A percentile compares a stretch with the other conserved stretches of the same genome.
Evolutionary conservation across 768 basidiomycete species (phyloP).

Genomic region (Kwoniella mangroviensis): DNA sequence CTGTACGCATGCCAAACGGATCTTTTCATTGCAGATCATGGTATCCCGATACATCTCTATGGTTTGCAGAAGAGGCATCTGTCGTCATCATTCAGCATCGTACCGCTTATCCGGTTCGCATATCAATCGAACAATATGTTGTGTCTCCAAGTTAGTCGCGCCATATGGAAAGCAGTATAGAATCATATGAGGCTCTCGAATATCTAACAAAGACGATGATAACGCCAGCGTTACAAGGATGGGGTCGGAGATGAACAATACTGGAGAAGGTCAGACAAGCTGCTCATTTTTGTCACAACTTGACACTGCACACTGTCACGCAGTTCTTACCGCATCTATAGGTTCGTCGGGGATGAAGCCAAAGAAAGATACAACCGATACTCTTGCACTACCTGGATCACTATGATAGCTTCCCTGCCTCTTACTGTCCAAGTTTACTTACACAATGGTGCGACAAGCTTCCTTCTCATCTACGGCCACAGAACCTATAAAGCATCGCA

Average conservation of each 20-base stretch:
- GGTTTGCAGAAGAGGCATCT: neutral
- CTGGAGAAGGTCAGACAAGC: neutral
- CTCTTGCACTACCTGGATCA: too few species aligned
- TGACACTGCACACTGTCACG: neutral
- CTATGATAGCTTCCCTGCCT: too few species aligned
- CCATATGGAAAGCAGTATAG: too few species aligned
- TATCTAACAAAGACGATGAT: neutral
- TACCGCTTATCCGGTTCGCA: neutral
- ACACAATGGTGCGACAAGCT: too few species aligned
- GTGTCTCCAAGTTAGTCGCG: neutral
- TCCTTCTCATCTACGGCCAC: neutral
- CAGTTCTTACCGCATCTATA: too few species aligned
- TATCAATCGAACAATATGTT: neutral
- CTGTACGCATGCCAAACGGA: neutral
- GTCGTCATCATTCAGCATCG: neutral
- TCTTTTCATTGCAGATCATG: neutral
- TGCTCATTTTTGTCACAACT: neutral
- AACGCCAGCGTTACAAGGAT: neutral
- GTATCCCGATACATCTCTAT: neutral
- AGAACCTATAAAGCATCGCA: constrained; percentile 7
- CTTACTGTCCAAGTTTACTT: too few species aligned
- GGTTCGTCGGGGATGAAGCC: too few species aligned
- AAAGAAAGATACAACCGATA: too few species aligned
- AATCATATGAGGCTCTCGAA: neutral
- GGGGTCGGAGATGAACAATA: too few species aligned